Evolutionary conservation across 2,329 filamentous ascomycete genomes (phyloP).

Genomic region (Septoria linicola): DNA sequence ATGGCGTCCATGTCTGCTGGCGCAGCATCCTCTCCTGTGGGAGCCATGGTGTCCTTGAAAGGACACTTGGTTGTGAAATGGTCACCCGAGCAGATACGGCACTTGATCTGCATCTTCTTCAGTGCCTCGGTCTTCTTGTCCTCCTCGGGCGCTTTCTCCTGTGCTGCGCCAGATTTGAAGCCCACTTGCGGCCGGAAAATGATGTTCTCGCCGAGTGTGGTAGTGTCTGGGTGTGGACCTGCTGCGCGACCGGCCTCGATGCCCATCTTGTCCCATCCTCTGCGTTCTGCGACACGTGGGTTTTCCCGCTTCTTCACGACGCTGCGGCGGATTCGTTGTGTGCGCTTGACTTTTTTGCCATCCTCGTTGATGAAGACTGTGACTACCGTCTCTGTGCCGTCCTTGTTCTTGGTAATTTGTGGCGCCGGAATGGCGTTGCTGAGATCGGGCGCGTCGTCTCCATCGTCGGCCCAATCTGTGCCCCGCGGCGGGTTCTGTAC

Average conservation of each 20-base stretch:
- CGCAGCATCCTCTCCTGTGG: conserved; percentile 55
- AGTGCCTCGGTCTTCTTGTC: conserved; percentile 69
- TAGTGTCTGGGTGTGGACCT: conserved; percentile 85
- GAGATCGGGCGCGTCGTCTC: conserved; percentile 75
- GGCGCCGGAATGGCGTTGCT: conserved; percentile 73
- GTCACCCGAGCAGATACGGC: conserved; percentile 96
- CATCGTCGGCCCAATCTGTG: conserved; percentile 88
- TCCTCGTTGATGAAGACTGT: conserved; percentile 88
- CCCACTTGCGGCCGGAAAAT: conserved; percentile 89
- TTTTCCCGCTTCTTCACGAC: conserved; percentile 94
- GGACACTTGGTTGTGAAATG: conserved; percentile 99
- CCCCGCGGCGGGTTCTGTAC: conserved; percentile 42
- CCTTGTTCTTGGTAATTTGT: conserved; percentile 93
- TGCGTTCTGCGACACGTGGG: conserved; percentile 92
- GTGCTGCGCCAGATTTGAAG: conserved; percentile 88
- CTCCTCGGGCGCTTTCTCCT: conserved; percentile 67
- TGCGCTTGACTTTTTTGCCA: conserved; percentile 95
- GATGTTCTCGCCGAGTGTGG: conserved; percentile 95
- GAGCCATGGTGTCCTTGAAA: conserved; percentile 99
- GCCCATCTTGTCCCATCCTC: conserved; percentile 91
- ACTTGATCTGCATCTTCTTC: conserved; percentile 99
- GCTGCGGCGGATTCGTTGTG: conserved; percentile 88
- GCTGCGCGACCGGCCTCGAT: conserved; percentile 77
- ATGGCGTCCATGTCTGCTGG: conserved; percentile 51
- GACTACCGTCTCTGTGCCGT: conserved; percentile 94